A percentile compares a stretch with the other conserved stretches of the same genome.
Evolutionary conservation across 306 rosid species (phyloP).

Genomic region (Mucuna pruriens): DNA sequence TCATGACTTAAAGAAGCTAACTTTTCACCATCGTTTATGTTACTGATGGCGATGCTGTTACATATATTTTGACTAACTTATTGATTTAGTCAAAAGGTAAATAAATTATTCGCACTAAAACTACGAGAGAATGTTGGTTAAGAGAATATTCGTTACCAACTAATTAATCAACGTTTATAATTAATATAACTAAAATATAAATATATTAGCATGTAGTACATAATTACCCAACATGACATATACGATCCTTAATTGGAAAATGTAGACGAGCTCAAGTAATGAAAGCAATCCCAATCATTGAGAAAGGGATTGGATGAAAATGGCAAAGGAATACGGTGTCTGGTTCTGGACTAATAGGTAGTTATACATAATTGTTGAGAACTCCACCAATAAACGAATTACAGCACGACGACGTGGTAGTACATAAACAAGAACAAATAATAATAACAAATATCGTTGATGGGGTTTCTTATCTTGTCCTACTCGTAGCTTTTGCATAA

Average conservation of each 20-base stretch:
- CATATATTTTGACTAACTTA: neutral
- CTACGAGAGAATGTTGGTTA: neutral
- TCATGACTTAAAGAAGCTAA: neutral
- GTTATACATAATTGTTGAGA: neutral
- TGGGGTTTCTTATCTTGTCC: constrained; percentile 24
- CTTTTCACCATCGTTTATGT: neutral
- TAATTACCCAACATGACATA: neutral
- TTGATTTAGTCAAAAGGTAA: neutral
- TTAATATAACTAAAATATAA: neutral
- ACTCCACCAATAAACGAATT: neutral
- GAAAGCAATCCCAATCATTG: constrained; percentile 36
- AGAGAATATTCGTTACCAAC: neutral
- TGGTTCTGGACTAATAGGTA: neutral
- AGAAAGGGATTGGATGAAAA: constrained; percentile 28
- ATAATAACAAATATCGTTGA: constrained; percentile 27
- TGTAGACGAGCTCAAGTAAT: constrained; percentile 32
- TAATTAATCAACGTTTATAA: neutral
- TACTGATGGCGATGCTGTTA: neutral
- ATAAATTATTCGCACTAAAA: neutral
- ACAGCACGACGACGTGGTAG: neutral
- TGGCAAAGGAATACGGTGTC: neutral
- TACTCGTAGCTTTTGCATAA: constrained; percentile 38
- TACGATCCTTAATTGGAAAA: neutral
- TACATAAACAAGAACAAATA: constrained; percentile 15
- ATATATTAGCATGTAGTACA: neutral